Evolutionary conservation across 176 grass and related monocot genomes (phyloP).

Genomic region (Otatea glauca): DNA sequence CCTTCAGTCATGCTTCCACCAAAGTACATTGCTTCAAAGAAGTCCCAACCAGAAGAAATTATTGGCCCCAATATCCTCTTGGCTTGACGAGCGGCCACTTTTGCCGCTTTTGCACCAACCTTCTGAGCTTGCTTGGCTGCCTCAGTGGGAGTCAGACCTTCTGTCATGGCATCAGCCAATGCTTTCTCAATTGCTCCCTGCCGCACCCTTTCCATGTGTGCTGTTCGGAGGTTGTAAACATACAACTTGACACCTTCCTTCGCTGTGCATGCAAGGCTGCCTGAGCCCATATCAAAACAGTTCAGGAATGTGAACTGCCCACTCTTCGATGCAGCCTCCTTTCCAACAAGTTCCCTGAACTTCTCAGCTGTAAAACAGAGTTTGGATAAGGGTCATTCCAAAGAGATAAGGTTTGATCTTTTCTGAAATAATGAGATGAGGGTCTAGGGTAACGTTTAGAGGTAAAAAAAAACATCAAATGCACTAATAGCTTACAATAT

Average conservation of each 20-base stretch:
- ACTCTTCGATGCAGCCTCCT: slow-evolving; percentile 91
- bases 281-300: slow-evolving; percentile 94
- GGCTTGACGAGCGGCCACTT: slow-evolving; percentile 82
- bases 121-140: slow-evolving; percentile 92
- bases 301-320: slow-evolving; percentile 95
- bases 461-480: slow-evolving; percentile 14
- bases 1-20: slow-evolving; percentile 89
- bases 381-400: background rate
- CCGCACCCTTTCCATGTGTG: slow-evolving; percentile 72
- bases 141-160: slow-evolving; percentile 55
- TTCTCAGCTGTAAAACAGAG: slow-evolving; percentile 79
- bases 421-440: background rate
- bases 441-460: slow-evolving; percentile 1
- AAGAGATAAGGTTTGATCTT: slow-evolving; percentile 12
- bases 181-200: slow-evolving; percentile 67
- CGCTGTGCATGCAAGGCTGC: slow-evolving; percentile 70
- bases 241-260: slow-evolving; percentile 97
- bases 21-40: slow-evolving; percentile 97
- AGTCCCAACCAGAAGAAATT: slow-evolving; percentile 95
- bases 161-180: slow-evolving; percentile 66
- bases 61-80: slow-evolving; percentile 89
- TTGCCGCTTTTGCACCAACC: slow-evolving; percentile 74
- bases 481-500: background rate
- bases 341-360: slow-evolving; percentile 89
- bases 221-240: slow-evolving; percentile 72